Evolutionary conservation across 768 basidiomycete genomes (phyloP), one percentile per base, ranked within the genome.

Genomic region (Auriculariales sp.): DNA sequence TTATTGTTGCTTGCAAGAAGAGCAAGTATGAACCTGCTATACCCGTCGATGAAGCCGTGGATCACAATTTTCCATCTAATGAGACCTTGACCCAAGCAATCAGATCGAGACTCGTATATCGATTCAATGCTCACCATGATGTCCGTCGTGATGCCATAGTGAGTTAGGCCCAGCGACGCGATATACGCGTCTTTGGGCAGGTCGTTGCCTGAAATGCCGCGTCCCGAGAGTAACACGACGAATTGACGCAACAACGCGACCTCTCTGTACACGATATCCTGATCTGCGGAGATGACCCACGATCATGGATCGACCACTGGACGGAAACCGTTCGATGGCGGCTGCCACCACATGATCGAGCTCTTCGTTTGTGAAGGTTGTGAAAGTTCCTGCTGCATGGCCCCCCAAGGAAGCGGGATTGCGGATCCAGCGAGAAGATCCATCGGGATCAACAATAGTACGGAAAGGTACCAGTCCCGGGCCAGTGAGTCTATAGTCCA

Each of bases 31-130:
- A 64, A 60, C 1, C 63, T 53, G 39, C 64, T 66, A 53, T 62
- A 64, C 0, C 71, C 71, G 55, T 72, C 68, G 17, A 69, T 54
- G 48, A 63, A 59, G 0, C 65, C 65, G 55, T 66, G 64, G 4
- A 65, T 58, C 22, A 62, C 62, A 52, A 66, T 59, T 6, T 65
- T 65, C 66, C 66, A 69, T 0, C 53, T 60, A 7, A 60, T 57
- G 0, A 69, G 50, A 27, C 52, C 29, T 47, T 24, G 5, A 4
- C 12, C 4, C 22, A 25, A 35, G n/a, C 12, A 9, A 10, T 28
- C 27, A 19, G 19, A 29, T n/a, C n/a, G n/a, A 52, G 55, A 2
- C 59, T 53, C 1, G 61, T 61, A 49, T 60, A 47, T 4, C 55
- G 55, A 60, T 3, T 64, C 62, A 24, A 44, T 17, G 49, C 34